Percentiles rank a stretch among this genome's conserved stretches.
Conservation (phyloP, 805 yeast genomes). For the Cyberlindnera xylosilytica region DNA sequence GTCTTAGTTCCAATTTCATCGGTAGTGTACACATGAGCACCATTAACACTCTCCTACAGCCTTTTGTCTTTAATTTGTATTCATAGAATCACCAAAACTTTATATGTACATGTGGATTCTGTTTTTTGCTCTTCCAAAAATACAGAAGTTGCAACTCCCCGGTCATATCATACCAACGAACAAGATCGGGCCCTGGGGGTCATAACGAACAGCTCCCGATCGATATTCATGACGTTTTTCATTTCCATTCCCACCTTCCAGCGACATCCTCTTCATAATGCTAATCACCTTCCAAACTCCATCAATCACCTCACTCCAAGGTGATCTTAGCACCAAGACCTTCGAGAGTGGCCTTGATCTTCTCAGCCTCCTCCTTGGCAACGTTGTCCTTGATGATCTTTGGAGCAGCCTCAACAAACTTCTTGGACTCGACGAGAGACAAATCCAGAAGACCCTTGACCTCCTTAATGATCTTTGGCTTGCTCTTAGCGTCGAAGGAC, state of each 20-base stretch:
- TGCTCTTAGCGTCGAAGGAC: slow-evolving; percentile 88
- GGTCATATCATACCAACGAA: neutral
- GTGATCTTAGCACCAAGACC: slow-evolving; percentile 91
- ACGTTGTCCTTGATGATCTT: slow-evolving; percentile 93
- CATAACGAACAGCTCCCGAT: neutral
- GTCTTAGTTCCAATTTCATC: no score
- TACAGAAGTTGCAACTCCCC: neutral
- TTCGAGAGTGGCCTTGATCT: slow-evolving; percentile 89
- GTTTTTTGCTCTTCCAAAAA: neutral
- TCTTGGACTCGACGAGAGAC: slow-evolving; percentile 94
- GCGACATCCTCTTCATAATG: no score
- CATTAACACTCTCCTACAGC: no score
- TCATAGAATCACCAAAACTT: slow-evolving; percentile 1
- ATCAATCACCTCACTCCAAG: slow-evolving; percentile 57
- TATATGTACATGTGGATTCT: slow-evolving; percentile 9
- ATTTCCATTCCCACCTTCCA: no score
- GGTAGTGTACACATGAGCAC: no score
- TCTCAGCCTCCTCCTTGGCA: slow-evolving; percentile 96
- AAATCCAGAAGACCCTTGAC: slow-evolving; percentile 88
- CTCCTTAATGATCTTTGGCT: slow-evolving; percentile 97
- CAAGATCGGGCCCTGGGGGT: neutral
- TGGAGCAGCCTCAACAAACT: slow-evolving; percentile 97
- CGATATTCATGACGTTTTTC: neutral
- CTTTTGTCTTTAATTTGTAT: neutral
- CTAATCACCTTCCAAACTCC: no score